These are phyloP conservation scores for Aspergillus carbonarius DNA, from an alignment of 2,329 filamentous ascomycete genomes.

Conservation along the genomic window DNA sequence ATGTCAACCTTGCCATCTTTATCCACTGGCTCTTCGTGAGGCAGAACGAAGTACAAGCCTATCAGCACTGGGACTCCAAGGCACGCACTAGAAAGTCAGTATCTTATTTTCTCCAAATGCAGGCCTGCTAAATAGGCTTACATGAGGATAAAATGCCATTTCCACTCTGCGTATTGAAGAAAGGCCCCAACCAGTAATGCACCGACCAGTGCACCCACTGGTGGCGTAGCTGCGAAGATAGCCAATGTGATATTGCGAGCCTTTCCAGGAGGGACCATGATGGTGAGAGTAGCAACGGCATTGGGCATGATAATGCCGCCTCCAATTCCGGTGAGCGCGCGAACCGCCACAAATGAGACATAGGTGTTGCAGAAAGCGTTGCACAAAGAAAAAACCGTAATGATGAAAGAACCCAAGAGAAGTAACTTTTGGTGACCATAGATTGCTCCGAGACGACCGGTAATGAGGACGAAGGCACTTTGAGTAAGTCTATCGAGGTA, in stretches of 20 bases:
- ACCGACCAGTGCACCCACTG: conserved; percentile 48
- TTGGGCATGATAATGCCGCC: conserved; percentile 54
- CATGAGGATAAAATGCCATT: conserved; percentile 45
- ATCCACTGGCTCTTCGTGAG: background rate
- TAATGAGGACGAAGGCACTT: background rate
- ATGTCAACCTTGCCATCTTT: conserved; percentile 37
- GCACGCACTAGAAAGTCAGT: conserved; percentile 12
- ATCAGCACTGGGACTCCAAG: conserved; percentile 25
- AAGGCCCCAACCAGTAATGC: conserved; percentile 44
- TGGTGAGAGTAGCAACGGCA: conserved; percentile 51
- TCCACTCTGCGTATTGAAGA: conserved; percentile 36
- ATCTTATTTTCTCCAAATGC: too few relatives aligned
- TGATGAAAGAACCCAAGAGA: background rate
- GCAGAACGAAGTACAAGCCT: conserved; percentile 22
- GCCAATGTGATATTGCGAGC: conserved; percentile 48
- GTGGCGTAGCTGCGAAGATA: conserved; percentile 50
- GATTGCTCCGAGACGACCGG: background rate
- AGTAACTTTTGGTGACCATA: background rate
- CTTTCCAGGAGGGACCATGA: conserved; percentile 49
- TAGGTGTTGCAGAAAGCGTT: conserved; percentile 50
- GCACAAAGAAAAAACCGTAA: conserved; percentile 31
- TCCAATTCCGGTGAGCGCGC: conserved; percentile 53
- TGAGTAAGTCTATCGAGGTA: background rate
- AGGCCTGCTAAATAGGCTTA: too few relatives aligned
- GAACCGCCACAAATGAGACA: conserved; percentile 19